These are phyloP conservation scores for Ilyonectria sp. DNA, from an alignment of 2,329 filamentous ascomycete genomes.

Conservation along the genomic window DNA sequence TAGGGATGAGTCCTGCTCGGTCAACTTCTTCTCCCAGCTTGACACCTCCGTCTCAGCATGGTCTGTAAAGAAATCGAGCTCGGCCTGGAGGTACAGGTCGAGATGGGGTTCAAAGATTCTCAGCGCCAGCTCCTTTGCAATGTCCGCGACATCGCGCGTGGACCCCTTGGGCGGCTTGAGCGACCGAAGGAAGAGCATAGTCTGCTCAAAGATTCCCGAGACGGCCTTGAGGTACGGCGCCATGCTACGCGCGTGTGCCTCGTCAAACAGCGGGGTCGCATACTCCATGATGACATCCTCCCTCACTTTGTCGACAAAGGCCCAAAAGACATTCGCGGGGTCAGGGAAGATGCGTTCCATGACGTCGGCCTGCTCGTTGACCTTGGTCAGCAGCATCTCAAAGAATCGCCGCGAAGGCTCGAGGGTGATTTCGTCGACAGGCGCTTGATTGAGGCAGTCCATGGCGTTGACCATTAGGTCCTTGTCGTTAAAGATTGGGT, in stretches of 20 bases:
- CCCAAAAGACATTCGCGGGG: constrained; percentile 78
- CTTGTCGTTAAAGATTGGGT: constrained; percentile 84
- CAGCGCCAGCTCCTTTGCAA: constrained; percentile 77
- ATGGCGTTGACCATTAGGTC: constrained; percentile 78
- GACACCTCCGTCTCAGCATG: constrained; percentile 83
- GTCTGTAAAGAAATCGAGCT: constrained; percentile 87
- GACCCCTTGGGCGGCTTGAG: constrained; percentile 78
- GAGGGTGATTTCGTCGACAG: constrained; percentile 78
- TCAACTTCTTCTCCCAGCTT: constrained; percentile 92
- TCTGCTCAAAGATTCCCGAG: constrained; percentile 90
- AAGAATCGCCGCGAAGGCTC: constrained; percentile 89
- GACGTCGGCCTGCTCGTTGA: constrained; percentile 86
- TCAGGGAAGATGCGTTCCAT: constrained; percentile 88
- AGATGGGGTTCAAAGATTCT: constrained; percentile 91
- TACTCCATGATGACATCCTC: constrained; percentile 92
- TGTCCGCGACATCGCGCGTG: constrained; percentile 72
- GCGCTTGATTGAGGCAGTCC: constrained; percentile 83
- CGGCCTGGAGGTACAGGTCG: constrained; percentile 93
- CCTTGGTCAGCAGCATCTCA: constrained; percentile 77
- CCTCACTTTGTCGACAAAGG: constrained; percentile 85
- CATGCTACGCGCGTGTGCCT: constrained; percentile 83
- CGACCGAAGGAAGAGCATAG: constrained; percentile 81
- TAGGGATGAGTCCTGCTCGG: constrained; percentile 89
- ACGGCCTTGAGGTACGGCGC: constrained; percentile 88
- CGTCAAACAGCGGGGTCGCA: constrained; percentile 86